Evolutionary conservation across 805 yeast species (phyloP), one percentile per base, ranked within the genome.

Genomic region (Candida koratica): DNA sequence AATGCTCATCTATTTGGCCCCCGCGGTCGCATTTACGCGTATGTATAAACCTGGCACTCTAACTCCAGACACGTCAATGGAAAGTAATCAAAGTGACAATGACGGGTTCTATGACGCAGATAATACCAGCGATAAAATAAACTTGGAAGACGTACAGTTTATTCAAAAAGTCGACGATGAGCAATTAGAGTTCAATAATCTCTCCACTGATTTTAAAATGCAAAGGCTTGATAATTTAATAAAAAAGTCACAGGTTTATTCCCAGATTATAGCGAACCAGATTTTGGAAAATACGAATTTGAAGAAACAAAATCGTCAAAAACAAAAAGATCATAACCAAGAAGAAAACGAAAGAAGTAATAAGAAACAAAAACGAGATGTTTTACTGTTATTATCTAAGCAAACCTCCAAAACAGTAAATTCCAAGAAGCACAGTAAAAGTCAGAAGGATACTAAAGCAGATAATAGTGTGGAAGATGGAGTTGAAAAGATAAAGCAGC

Each of bases 201-300:
- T 74, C 13, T 66, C 76, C 2, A 62, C 63, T n/a, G 76, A 78
- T 25, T 61, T 65, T 29, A 85, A 86, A 50, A 61, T 87, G 28
- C 71, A 73, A 36, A 71, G 86, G 37, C 63, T 90, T 36, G 75
- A 84, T 39, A 79, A 77, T 24, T 67, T 90, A 44, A 87, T 90
- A n/a, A 82, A 84, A 49, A 81, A 85, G 52, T 85, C 96, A 12
- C 89, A 87, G 53, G 75, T 89, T 2, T 90, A 86, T 58, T 83
- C 97, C 1, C 76, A 81, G 43, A 86, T 90, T 45, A 84, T 90
- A 27, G 79, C 95, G 3, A 89, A 87, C 34, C 81, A 89, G 8
- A 69, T 90, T 28, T 51, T 81, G 27, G 75, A 75, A 42, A 16
- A 44, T 47, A 44, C 59, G 41, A 41, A 43, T 32, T 41, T 37